Evolutionary conservation across 495 filamentous ascomycete species (phyloP), one percentile per base, ranked within the genome.

Genomic region (Penicillium pulvis): DNA sequence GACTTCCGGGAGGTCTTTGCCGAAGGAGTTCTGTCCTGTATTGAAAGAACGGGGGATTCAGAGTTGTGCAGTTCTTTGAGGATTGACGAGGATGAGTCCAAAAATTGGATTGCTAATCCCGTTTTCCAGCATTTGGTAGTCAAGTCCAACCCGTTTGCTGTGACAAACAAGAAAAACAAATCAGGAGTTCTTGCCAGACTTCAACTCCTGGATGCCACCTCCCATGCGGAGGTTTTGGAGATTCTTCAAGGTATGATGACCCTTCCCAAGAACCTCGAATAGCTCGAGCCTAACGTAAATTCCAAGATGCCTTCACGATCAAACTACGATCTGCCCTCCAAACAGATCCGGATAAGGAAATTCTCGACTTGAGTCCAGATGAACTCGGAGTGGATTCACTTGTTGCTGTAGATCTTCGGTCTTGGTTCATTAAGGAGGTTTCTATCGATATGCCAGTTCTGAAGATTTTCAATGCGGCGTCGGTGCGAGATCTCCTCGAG

Each of bases 1-100:
- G 83, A 87, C 51, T 70, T 87, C 50, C 81, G 84, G 36, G 80
- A 85, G 57, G 75, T 84, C 62, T 85, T 87, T 59, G 72, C 82
- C 10, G 84, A 87, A 62, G 81, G 83, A 19, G 75, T 88, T 19
- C 42, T 67, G 1, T 58, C 66, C 0, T 69, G 64, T 28, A 17
- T 55, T 23, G 46, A 68, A 24, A 30, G 53, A 10, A 23, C 35
- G 0, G 48, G 41, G 3, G 42, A 17, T 5, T 53, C 62, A 16
- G 54, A 61, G 1, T 44, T 62, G 12, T 69, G 55, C 64, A 63
- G 64, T 52, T 55, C 57, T 7, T 51, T 67, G 28, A 59, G 62
- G 56, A 64, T 71, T 16, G 66, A 70, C 16, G 60, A 66, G 26
- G 62, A 66, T 26, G 61, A 67, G 6, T 45, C 64, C 2, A 70